Evolutionary conservation across 805 yeast species (phyloP), one percentile per base, ranked within the genome.

Genomic region (Candida nemodendra): DNA sequence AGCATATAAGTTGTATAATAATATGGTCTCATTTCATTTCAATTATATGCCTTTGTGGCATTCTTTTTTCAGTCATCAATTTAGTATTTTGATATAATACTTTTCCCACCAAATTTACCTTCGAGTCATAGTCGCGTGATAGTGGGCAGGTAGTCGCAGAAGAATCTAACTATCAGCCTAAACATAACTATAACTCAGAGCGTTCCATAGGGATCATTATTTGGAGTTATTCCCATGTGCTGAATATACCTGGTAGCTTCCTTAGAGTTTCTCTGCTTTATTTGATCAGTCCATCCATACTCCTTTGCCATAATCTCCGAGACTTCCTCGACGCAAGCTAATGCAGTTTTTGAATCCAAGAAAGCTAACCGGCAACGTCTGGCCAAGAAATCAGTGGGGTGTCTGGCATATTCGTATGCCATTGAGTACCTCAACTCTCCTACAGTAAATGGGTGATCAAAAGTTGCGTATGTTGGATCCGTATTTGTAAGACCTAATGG

Each of bases 351-450:
- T 28, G 93, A 86, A 66, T 90, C 90, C 59, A 90, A 72, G 70
- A 89, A 91, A 3, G 96, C 95, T 60, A 87, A 79, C 66, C 98
- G 80, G 37, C 91, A 81, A 73, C 98, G 83, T 72, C 97, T 84
- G 39, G 95, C 87, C 49, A 90, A 71, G 72, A 90, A 88, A 64
- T 90, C 98, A 40, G 82, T 68, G 32, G 96, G 95, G 9, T 90
- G 84, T 67, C 95, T 76, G 29, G 87, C 79, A 62, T 88, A 87
- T 69, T 90, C 98, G 65, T 86, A 76, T 45, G 77, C 68, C 51
- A 88, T 71, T 9, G 88, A 81, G 66, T 89, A 91, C 57, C 79
- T 74, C 62, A 91, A 73, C 69, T 90, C 98, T 37, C 93, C 97
- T 55, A 89, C 76, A 39, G 95, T 86, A 68, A 88, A 90, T 52